Conservation (phyloP, 2,329 filamentous ascomycete species). For the Diaporthe longicolla region DNA sequence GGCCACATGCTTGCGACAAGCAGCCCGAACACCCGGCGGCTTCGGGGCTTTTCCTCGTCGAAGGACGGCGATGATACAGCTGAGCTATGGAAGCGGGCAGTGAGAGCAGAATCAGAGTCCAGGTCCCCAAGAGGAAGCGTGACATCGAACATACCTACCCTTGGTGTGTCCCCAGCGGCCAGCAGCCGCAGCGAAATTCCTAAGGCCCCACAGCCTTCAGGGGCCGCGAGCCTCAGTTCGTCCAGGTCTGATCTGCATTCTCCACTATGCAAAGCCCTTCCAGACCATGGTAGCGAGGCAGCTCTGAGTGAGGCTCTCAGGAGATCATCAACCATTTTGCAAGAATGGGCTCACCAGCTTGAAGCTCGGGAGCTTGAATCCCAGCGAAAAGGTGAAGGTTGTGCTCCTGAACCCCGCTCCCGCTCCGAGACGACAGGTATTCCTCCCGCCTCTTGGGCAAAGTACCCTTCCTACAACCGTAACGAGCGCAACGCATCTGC, state of each 20-base stretch:
- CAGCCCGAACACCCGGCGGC: background rate
- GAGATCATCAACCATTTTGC: slow-evolving; percentile 32
- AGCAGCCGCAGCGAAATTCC: background rate
- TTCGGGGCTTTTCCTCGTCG: slow-evolving; percentile 41
- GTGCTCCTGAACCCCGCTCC: background rate
- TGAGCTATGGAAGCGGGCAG: slow-evolving; percentile 43
- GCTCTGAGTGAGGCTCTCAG: slow-evolving; percentile 20
- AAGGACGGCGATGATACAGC: slow-evolving; percentile 40
- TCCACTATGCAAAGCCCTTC: slow-evolving; percentile 15
- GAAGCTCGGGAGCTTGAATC: slow-evolving; percentile 27
- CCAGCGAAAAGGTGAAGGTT: slow-evolving; percentile 1
- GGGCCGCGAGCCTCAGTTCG: slow-evolving; percentile 11
- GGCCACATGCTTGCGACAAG: background rate
- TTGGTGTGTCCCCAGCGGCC: slow-evolving; percentile 1
- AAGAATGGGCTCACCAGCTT: slow-evolving; percentile 27
- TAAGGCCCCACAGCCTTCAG: slow-evolving; percentile 17
- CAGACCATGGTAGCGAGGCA: slow-evolving; percentile 19
- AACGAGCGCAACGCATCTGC: slow-evolving; percentile 49
- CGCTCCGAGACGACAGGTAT: slow-evolving; percentile 8
- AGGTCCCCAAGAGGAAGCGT: slow-evolving; percentile 37
- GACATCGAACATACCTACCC: slow-evolving; percentile 9
- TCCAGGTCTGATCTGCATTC: slow-evolving; percentile 31
- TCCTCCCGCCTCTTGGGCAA: slow-evolving; percentile 53
- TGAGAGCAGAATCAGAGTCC: slow-evolving; percentile 41
- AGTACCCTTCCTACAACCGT: slow-evolving; percentile 51